These are phyloP conservation scores for Nicotiana undulata DNA, from an alignment of 257 asterid genomes.

Conservation along the genomic window DNA sequence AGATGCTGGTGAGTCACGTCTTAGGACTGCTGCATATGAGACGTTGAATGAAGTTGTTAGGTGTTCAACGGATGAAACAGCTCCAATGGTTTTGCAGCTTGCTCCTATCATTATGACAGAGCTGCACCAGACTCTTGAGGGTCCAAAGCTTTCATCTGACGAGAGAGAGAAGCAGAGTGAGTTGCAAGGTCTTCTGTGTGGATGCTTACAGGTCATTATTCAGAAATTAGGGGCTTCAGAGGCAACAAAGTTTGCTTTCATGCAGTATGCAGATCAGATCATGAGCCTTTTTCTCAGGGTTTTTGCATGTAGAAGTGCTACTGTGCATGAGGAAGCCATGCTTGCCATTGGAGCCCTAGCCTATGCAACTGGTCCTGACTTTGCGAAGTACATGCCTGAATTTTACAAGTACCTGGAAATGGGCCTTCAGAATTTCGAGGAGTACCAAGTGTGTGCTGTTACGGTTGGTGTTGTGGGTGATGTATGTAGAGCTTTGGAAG, in stretches of 20 bases:
- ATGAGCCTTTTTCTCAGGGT: constrained; percentile 68
- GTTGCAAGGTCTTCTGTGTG: constrained; percentile 78
- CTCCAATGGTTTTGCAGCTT: constrained; percentile 62
- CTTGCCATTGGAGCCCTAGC: constrained; percentile 91
- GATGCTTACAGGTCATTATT: constrained; percentile 74
- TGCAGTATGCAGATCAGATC: constrained; percentile 78
- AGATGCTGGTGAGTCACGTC: constrained; percentile 78
- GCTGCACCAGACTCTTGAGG: constrained; percentile 72
- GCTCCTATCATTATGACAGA: constrained; percentile 73
- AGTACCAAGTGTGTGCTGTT: constrained; percentile 84
- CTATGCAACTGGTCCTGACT: constrained; percentile 58
- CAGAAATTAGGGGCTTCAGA: constrained; percentile 68
- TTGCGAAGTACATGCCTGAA: constrained; percentile 71
- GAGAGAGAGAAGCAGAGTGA: constrained; percentile 77
- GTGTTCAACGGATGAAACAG: constrained; percentile 68
- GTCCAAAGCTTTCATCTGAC: constrained; percentile 60
- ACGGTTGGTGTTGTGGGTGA: constrained; percentile 93
- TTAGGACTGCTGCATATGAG: constrained; percentile 77
- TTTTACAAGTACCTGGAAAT: constrained; percentile 78
- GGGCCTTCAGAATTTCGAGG: constrained; percentile 94
- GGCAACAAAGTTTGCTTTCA: constrained; percentile 48
- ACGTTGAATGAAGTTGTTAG: constrained; percentile 82
- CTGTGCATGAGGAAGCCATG: constrained; percentile 95
- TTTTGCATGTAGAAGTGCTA: constrained; percentile 75
- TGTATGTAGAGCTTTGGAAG: constrained; percentile 83